phyloP scores from a whole-genome alignment of 75 land plant species.

The Cunninghamia lanceolata region DNA sequence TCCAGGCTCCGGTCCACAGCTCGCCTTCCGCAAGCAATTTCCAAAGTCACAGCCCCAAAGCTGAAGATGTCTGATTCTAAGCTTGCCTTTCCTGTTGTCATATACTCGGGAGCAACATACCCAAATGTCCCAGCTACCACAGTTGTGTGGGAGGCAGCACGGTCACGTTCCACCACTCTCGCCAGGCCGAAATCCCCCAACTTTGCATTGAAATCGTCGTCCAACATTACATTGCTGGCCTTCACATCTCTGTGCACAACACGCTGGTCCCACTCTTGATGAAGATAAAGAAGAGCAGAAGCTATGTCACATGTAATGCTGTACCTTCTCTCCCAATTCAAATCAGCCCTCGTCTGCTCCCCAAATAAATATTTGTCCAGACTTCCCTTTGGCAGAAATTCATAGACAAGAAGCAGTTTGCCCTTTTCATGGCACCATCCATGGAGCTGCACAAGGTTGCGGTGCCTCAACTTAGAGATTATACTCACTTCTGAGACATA shows the following conservation, averaged over 20 bases:
- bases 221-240: conserved; percentile 42
- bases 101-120: conserved; percentile 32
- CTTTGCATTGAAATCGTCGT: conserved; percentile 25
- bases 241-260: conserved; percentile 56
- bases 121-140: conserved; percentile 27
- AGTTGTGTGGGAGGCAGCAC: not conserved
- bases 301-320: conserved; percentile 36
- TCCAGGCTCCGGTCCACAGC: conserved; percentile 8
- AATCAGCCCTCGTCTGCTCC: not conserved
- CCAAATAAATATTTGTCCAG: conserved; percentile 33
- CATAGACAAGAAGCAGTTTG: conserved; percentile 24
- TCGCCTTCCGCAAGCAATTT: conserved; percentile 30
- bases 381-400: conserved; percentile 38
- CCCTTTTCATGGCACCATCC: conserved; percentile 45
- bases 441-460: conserved; percentile 32
- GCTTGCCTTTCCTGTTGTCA: conserved; percentile 16
- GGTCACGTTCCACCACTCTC: conserved; percentile 14
- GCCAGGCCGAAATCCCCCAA: conserved; percentile 35
- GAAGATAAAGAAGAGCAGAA: conserved; percentile 35
- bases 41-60: conserved; percentile 26
- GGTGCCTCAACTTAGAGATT: conserved; percentile 48
- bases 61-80: conserved; percentile 24
- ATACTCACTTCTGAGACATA: conserved; percentile 39
- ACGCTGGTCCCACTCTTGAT: conserved; percentile 32
- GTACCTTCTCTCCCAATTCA: conserved; percentile 31